Evolutionary conservation across 2,329 filamentous ascomycete genomes (phyloP).

Genomic region (Aspergillus sp.): DNA sequence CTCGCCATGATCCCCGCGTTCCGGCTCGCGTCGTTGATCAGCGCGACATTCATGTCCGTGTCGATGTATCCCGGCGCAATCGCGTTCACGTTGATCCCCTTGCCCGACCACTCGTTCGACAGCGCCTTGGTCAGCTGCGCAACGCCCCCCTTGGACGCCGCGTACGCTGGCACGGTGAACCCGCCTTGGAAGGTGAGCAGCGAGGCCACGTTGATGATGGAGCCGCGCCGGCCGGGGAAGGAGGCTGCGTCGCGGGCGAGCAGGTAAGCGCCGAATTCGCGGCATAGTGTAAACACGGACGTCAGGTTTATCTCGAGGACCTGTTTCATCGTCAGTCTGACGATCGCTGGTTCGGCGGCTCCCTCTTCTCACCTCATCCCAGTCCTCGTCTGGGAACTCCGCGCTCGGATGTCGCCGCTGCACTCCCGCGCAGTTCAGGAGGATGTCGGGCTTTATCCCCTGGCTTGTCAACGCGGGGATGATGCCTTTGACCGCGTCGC

Average conservation of each 20-base stretch:
- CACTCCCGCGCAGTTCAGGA: conserved; percentile 81
- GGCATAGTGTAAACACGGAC: conserved; percentile 57
- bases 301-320: conserved; percentile 82
- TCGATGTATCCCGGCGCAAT: conserved; percentile 85
- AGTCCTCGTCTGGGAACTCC: conserved; percentile 66
- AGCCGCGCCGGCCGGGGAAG: conserved; percentile 19
- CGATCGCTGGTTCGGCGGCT: no score
- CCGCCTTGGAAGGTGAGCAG: conserved; percentile 80
- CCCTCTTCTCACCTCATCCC: conserved; percentile 53
- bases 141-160: conserved; percentile 75
- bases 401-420: conserved; percentile 69
- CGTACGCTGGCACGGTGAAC: conserved; percentile 79
- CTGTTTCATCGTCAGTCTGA: no score
- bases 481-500: conserved; percentile 31
- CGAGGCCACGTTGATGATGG: conserved; percentile 75
- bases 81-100: conserved; percentile 75
- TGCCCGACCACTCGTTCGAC: conserved; percentile 74
- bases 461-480: conserved; percentile 30
- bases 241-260: conserved; percentile 19
- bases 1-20: conserved; percentile 64
- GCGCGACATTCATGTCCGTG: conserved; percentile 86
- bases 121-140: conserved; percentile 77
- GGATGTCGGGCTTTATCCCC: conserved; percentile 58
- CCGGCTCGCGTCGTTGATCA: conserved; percentile 62
- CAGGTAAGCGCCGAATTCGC: conserved; percentile 28